These are phyloP conservation scores for Aphanomyces euteiches DNA, from an alignment of 352 stramenopile species.

Conservation along the genomic window DNA sequence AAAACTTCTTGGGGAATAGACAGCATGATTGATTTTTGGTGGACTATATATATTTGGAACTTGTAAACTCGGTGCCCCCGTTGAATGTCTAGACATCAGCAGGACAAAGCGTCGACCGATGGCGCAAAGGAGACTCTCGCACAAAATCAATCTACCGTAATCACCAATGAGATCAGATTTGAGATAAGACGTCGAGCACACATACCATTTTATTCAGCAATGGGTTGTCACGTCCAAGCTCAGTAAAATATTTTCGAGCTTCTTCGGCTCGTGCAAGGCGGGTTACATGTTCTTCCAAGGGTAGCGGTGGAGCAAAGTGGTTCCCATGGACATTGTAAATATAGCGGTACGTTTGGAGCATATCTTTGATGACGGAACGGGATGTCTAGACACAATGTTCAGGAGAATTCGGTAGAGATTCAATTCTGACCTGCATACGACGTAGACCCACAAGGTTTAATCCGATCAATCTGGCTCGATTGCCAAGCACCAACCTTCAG, in stretches of 20 bases:
- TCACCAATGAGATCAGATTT: conserved; percentile 2
- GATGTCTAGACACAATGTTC: conserved; percentile 38
- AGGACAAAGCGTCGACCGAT: conserved; percentile 56
- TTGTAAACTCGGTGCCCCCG: background rate
- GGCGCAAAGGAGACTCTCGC: conserved; percentile 45
- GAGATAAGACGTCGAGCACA: background rate
- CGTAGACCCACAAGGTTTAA: conserved; percentile 74
- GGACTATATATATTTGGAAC: too few species aligned
- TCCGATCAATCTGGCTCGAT: conserved; percentile 68
- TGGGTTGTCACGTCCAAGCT: conserved; percentile 37
- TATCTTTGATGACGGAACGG: conserved; percentile 63
- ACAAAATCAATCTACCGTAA: conserved; percentile 66
- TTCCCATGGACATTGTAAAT: conserved; percentile 58
- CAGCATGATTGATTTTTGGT: too few species aligned
- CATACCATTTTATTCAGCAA: conserved; percentile 61
- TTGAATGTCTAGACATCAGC: conserved; percentile 8
- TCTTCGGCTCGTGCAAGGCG: conserved; percentile 53
- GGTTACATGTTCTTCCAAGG: conserved; percentile 56
- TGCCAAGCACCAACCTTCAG: conserved; percentile 37
- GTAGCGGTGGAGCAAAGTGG: conserved; percentile 68
- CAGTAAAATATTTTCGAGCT: conserved; percentile 40
- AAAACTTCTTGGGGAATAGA: conserved; percentile 53
- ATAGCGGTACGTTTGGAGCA: conserved; percentile 74
- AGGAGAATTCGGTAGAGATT: too few species aligned
- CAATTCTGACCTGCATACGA: conserved; percentile 43